Evolutionary conservation across 2,329 filamentous ascomycete genomes (phyloP).

Genomic region (Magnaporthiopsis incrustans): DNA sequence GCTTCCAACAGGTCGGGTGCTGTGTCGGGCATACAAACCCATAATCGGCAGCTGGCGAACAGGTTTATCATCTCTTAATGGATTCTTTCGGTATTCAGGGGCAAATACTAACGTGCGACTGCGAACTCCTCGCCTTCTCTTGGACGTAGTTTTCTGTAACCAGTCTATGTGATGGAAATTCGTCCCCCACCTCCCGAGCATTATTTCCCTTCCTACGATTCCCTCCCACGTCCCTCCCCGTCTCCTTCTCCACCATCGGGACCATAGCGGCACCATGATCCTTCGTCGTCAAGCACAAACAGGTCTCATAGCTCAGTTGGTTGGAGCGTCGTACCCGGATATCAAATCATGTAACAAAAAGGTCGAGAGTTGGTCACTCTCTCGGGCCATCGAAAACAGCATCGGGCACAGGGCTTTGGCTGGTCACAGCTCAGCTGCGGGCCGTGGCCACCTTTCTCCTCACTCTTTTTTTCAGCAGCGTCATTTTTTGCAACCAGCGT

Average conservation of each 20-base stretch:
- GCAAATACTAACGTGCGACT: no score
- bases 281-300: neutral
- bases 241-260: neutral
- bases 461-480: neutral
- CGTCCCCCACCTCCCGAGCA: neutral
- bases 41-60: no score
- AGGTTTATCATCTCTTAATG: no score
- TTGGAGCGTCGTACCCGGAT: slow-evolving; percentile 5
- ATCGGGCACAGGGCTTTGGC: no score
- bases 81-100: no score
- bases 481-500: neutral
- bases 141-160: no score
- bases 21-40: no score
- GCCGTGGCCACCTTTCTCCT: neutral
- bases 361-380: slow-evolving; percentile 9
- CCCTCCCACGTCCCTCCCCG: neutral
- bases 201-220: neutral
- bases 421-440: neutral
- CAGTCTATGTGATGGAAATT: no score
- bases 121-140: no score
- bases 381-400: slow-evolving; percentile 2
- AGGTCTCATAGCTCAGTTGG: slow-evolving; percentile 8
- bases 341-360: slow-evolving; percentile 3
- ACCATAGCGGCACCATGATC: no score
- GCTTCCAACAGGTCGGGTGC: neutral